A percentile compares a stretch with the other conserved stretches of the same genome.
These are phyloP conservation scores for Syzygium oleosum DNA, from an alignment of 345 rosid genomes.

Conservation along the genomic window DNA sequence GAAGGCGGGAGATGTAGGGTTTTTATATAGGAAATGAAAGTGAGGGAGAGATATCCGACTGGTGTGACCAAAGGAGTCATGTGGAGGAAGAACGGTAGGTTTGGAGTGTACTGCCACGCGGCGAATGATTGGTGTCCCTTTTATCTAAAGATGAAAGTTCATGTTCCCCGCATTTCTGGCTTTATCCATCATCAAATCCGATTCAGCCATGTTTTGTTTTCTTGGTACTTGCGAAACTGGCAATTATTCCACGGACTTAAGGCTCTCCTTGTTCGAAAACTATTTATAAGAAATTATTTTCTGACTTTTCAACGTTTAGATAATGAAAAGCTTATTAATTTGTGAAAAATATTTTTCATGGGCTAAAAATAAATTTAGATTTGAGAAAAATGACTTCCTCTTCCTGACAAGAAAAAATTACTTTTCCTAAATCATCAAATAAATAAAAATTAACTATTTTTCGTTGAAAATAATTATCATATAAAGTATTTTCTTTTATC, in stretches of 20 bases:
- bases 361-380: too few relatives aligned
- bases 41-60: not conserved
- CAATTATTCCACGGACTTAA: not conserved
- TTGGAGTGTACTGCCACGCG: not conserved
- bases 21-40: not conserved
- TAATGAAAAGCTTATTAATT: not conserved
- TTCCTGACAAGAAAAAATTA: not conserved
- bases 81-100: not conserved
- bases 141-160: not conserved
- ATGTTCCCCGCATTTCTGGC: not conserved
- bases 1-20: not conserved
- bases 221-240: not conserved
- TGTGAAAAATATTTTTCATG: not conserved
- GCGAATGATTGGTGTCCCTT: not conserved
- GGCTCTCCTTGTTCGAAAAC: too few relatives aligned
- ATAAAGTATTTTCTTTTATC: not conserved
- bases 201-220: not conserved
- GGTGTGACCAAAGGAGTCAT: not conserved
- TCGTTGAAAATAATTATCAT: not conserved
- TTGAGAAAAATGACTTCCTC: fast-evolving
- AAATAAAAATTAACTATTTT: not conserved
- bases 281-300: too few relatives aligned
- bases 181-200: not conserved
- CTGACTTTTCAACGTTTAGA: not conserved
- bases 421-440: not conserved